Base-by-base conservation (phyloP, 139 green algal species). In the Diplosphaera chodatii region DNA sequence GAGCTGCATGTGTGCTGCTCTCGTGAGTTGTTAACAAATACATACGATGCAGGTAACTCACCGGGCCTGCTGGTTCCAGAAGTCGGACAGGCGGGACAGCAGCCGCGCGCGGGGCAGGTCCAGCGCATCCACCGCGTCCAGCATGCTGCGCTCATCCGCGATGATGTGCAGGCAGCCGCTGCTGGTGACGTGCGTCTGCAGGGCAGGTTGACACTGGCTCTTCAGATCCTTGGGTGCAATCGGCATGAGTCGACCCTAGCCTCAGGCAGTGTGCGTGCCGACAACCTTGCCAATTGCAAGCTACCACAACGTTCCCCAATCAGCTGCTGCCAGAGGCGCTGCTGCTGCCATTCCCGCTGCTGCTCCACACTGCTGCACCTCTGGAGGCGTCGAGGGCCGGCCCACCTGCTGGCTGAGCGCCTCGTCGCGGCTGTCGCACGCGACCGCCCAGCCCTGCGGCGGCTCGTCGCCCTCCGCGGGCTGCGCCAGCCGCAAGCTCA, bases 101-200 rank as follows among this genome's bases (percentile, higher is more conserved):
- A 93, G 80, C 31, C 84, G 82, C 5, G 90, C 90, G 1, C 85
- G 77, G 10, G 82, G 66, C 13, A 96, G 64, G 75, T 96, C 89
- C 68, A 96, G 79, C 21, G 59, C n/a, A 25, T 74, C 55, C 22
- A 96, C 40, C 16, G 69, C 40, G 65, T 80, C 77, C 22, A 66
- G 40, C 13, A 92, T 83, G 3, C 32, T 74, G 15, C 55, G 67
- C 4, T 62, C 66, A 65, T 93, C 83, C 5, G 87, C 87, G 20
- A 94, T 83, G 13, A 96, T 62, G 72, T 94, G 88, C 63, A 96
- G 67, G 15, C 69, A 73, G 30, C 91, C 91, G 56, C 94, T 85
- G 30, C 94, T 87, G 0, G 74, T 80, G 20, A 96, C 82, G 72
- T 90, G 84, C 41, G 67, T 82, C 37, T 83, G 81, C 80, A 88